These are phyloP conservation scores for Thalia dealbata DNA, from an alignment of 176 grass and related monocot genomes.

Conservation along the genomic window DNA sequence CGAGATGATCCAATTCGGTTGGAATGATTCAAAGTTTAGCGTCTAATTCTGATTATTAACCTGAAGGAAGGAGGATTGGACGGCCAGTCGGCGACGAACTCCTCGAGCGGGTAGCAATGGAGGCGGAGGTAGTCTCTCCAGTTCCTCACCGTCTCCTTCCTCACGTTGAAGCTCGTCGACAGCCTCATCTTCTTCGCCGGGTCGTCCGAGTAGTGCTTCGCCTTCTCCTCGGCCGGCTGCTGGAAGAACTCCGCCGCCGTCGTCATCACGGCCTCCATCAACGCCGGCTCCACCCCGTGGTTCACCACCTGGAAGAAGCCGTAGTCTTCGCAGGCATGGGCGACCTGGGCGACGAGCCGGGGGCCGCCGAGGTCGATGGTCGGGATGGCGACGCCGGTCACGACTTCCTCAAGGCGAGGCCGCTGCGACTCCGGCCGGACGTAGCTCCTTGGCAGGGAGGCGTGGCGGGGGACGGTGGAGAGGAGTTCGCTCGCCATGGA, in stretches of 20 bases:
- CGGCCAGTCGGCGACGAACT: conserved; percentile 60
- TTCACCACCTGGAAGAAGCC: conserved; percentile 88
- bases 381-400: neutral
- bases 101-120: conserved; percentile 72
- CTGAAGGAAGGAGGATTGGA: conserved; percentile 45
- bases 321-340: conserved; percentile 38
- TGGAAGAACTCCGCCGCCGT: conserved; percentile 53
- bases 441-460: neutral
- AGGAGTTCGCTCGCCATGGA: conserved; percentile 1
- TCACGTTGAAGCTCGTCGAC: conserved; percentile 93
- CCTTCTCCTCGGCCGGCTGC: conserved; percentile 61
- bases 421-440: neutral
- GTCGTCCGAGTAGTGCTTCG: conserved; percentile 82
- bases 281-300: conserved; percentile 38
- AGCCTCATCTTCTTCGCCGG: conserved; percentile 76
- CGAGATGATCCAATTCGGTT: too few relatives aligned
- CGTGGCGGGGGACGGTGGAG: neutral
- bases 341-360: conserved; percentile 34
- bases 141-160: conserved; percentile 75
- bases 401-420: neutral
- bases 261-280: conserved; percentile 19
- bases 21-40: too few relatives aligned
- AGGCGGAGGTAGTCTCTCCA: conserved; percentile 93
- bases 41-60: too few relatives aligned
- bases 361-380: neutral